Base-by-base conservation (phyloP, 2,329 filamentous ascomycete species). In the Paecilomyces sp. region DNA sequence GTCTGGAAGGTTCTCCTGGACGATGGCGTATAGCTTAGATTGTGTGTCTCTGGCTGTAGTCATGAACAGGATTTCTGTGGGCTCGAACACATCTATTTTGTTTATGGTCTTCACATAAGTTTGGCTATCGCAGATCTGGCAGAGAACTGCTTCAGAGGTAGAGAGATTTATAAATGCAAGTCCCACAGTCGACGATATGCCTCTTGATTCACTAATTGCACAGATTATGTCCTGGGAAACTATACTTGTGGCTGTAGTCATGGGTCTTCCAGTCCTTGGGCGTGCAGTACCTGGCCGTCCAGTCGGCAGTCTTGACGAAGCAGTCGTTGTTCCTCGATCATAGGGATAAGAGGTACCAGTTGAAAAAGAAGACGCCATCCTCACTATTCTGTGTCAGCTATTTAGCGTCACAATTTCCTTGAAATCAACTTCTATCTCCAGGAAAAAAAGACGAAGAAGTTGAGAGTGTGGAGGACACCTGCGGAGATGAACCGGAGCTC, bases 51-150 rank as follows among this genome's bases (percentile, higher is more conserved):
- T 85, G n/a, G 86, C 83, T 1, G 88, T 88, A 3, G 84, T 83
- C 68, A 91, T 86, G 65, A 96, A 87, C 1, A 97, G 77, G 56
- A 97, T 89, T 63, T 88, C 86, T 1, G 88, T 89, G 0, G 93
- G 92, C 25, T 88, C 85, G 66, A 91, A 89, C 25, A 96, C 86
- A 57, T 85, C 84, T 34, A 97, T 82, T 71, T 97, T 96, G 74
- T 96, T 90, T 31, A 96, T 80, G 0, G 92, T 96, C 69, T 88
- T 88, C 60, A 92, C 87, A 71, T 96, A 97, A 34, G 92, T 95
- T 71, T 96, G 92, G 59, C 88, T 95, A 73, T 97, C 93, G 69
- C 89, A 92, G 64, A 97, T 93, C 69, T 97, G 91, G 69, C 91
- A 95, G 47, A 97, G 82, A 30, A 92, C 85, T 15, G 86, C 90